Conservation (phyloP, 345 rosid genomes). For the Adansonia digitata region DNA sequence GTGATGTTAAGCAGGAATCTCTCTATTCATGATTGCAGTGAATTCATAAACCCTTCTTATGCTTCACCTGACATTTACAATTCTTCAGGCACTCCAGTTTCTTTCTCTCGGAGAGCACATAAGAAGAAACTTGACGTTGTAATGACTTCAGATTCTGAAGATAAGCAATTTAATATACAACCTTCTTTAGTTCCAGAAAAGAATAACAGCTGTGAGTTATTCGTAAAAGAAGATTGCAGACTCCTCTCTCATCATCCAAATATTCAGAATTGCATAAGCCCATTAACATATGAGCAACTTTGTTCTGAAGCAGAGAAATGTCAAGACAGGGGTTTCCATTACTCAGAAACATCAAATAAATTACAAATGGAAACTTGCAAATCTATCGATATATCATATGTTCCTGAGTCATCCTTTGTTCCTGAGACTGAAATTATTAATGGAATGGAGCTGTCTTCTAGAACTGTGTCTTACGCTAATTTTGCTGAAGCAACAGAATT, state of each 20-base stretch:
- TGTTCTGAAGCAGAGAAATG: slow-evolving; percentile 23
- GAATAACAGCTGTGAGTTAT: slow-evolving; percentile 23
- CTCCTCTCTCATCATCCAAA: slow-evolving; percentile 27
- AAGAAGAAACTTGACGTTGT: slow-evolving; percentile 49
- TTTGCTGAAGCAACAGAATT: slow-evolving; percentile 44
- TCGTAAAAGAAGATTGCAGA: slow-evolving; percentile 23
- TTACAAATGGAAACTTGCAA: slow-evolving; percentile 28
- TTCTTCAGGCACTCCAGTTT: slow-evolving; percentile 41
- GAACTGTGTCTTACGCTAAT: slow-evolving; percentile 34
- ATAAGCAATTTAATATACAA: slow-evolving; percentile 33
- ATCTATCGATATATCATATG: slow-evolving; percentile 59
- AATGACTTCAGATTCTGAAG: slow-evolving; percentile 83
- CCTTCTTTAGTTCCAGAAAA: slow-evolving; percentile 18
- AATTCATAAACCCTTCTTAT: slow-evolving; percentile 31
- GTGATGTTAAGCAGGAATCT: slow-evolving; percentile 61
- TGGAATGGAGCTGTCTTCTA: slow-evolving; percentile 40
- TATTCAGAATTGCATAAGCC: slow-evolving; percentile 28
- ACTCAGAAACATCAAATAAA: slow-evolving; percentile 31
- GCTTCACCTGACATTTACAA: slow-evolving; percentile 29
- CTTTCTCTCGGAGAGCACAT: slow-evolving; percentile 30
- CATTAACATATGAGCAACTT: slow-evolving; percentile 26
- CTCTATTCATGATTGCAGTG: slow-evolving; percentile 40
- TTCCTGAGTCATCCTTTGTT: too few species aligned
- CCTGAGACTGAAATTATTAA: slow-evolving; percentile 66
- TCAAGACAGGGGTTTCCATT: slow-evolving; percentile 28